Base-by-base conservation (phyloP, 495 filamentous ascomycete genomes). In the Lasiosphaeria hispida region DNA sequence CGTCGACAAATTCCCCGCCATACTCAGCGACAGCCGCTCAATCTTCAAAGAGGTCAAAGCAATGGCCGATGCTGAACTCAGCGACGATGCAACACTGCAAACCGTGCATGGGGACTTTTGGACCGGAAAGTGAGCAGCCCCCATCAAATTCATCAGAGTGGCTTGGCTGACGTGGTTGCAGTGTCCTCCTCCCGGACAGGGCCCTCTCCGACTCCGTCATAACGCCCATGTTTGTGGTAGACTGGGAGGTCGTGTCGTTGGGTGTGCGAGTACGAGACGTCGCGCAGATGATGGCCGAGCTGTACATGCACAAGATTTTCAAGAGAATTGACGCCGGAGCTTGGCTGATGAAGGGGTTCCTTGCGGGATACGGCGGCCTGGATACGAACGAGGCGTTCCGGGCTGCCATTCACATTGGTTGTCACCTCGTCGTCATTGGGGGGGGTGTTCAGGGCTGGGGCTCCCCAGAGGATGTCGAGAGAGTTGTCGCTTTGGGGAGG, bases 281-380 rank as follows among this genome's bases (percentile, higher is more conserved):
- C 2, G 57, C 48, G 30, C 57, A 59, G 40, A 59, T 59, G 57
- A 44, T 59, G 19, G 57, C 57, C 13, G 57, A 59, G 57, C 14
- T 59, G 34, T 53, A 23, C 14, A 53, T 53, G 57, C 41, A 39
- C 23, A 36, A 59, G 49, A 15, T 59, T 1, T 59, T 53, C 57
- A 53, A 59, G 49, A 13, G 30, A 1, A 59, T 59, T 15, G 41
- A 53, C 17, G 57, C 57, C 4, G 49, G 57, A 1, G 18, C 3
- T 3, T 59, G 57, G 57, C 8, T 59, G 6, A 39, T 59, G 7
- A n/a, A 53, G 40, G 57, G 57, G n/a, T 59, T 53, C 17, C 9
- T 59, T 10, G 40, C 6, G 0, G 57, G 57, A 17, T 59, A 59
- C 33, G 57, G 57, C 1, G 9, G n/a, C 1, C 30, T 59, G 23